These are phyloP conservation scores for Xylogone sp. DNA, from an alignment of 2,329 filamentous ascomycete species.

Conservation along the genomic window DNA sequence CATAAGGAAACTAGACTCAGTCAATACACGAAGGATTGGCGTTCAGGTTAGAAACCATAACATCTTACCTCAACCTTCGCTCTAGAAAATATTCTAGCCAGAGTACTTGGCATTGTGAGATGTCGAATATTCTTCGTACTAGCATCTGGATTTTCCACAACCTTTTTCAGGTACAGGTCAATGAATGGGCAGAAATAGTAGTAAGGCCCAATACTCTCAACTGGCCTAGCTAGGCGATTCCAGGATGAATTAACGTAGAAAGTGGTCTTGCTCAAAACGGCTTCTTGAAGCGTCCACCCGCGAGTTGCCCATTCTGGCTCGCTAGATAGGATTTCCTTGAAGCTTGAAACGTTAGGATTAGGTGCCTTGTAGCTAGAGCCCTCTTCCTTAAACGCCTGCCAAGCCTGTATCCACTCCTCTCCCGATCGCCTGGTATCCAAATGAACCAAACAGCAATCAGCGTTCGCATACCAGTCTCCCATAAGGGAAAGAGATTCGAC, in stretches of 20 bases:
- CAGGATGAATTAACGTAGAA: slow-evolving; percentile 31
- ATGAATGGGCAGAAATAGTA: slow-evolving; percentile 29
- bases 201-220: slow-evolving; percentile 27
- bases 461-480: slow-evolving; percentile 30
- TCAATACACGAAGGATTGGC: too few relatives aligned
- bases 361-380: not conserved
- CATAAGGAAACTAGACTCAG: not conserved
- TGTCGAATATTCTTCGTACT: not conserved
- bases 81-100: not conserved
- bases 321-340: slow-evolving; percentile 11
- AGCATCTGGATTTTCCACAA: slow-evolving; percentile 15
- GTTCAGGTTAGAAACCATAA: too few relatives aligned
- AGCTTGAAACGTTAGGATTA: slow-evolving; percentile 16
- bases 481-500: slow-evolving; percentile 28
- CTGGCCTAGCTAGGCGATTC: slow-evolving; percentile 22
- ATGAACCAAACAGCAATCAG: slow-evolving; percentile 29
- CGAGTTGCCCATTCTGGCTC: slow-evolving; percentile 25
- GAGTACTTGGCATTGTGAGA: not conserved
- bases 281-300: slow-evolving; percentile 31
- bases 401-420: slow-evolving; percentile 21
- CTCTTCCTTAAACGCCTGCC: slow-evolving; percentile 14
- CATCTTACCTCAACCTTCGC: not conserved
- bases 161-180: slow-evolving; percentile 16
- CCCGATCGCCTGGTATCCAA: slow-evolving; percentile 16
- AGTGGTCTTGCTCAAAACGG: slow-evolving; percentile 31